Evolutionary conservation across 1,284 basidiomycete genomes (phyloP).

Genomic region (Hymenochaete sp.): DNA sequence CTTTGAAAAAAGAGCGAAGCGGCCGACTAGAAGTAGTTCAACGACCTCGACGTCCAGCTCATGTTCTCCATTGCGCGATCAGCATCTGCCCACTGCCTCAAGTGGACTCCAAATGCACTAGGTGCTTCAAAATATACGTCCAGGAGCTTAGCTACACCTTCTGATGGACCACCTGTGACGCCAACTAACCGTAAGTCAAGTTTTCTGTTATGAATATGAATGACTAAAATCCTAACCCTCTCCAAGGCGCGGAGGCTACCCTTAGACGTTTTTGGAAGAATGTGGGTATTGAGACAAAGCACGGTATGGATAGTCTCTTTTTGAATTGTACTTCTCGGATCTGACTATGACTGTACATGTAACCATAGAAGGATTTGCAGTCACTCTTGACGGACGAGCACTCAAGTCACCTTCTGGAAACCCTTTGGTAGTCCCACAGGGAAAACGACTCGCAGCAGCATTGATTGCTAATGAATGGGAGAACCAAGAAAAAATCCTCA

Average conservation of each 20-base stretch:
- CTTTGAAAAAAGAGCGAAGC: too few species aligned
- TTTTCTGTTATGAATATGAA: constrained; percentile 1
- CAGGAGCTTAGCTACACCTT: constrained; percentile 17
- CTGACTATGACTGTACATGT: background rate
- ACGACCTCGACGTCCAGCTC: too few species aligned
- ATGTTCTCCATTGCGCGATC: too few species aligned
- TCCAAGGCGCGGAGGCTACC: constrained; percentile 73
- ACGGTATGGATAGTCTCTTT: constrained; percentile 24
- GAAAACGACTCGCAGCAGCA: constrained; percentile 68
- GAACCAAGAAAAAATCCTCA: constrained; percentile 78
- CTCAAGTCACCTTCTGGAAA: constrained; percentile 85
- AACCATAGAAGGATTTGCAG: constrained; percentile 40
- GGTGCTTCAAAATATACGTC: too few species aligned
- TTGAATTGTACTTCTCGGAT: background rate
- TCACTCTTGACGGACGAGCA: constrained; percentile 79
- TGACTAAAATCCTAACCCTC: background rate
- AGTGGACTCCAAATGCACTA: too few species aligned
- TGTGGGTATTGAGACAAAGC: constrained; percentile 52
- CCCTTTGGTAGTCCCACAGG: constrained; percentile 60
- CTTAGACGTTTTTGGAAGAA: constrained; percentile 88
- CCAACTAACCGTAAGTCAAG: constrained; percentile 46
- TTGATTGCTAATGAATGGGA: constrained; percentile 96
- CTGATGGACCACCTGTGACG: constrained; percentile 36
- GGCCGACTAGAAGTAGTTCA: too few species aligned
- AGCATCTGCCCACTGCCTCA: too few species aligned